These are phyloP conservation scores for Batkoa obscura DNA, from an alignment of 371 early-diverging fungal genomes.

Conservation along the genomic window DNA sequence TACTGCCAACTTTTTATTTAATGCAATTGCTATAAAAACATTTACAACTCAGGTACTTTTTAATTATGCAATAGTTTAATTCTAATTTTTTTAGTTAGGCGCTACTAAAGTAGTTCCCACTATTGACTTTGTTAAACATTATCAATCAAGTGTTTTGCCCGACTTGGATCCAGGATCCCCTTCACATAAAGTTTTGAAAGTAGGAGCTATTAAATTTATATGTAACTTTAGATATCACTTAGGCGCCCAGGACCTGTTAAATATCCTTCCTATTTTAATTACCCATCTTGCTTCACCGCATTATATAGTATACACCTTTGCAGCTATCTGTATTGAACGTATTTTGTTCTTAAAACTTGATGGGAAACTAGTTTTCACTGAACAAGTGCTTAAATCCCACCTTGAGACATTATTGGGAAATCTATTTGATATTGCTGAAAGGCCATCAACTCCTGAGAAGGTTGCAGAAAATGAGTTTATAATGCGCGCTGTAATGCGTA, in stretches of 20 bases:
- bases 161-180: conserved; percentile 57
- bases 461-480: conserved; percentile 89
- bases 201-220: conserved; percentile 82
- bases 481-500: conserved; percentile 24
- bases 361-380: conserved; percentile 27
- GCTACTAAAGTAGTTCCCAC: conserved; percentile 57
- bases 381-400: conserved; percentile 45
- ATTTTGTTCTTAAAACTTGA: conserved; percentile 61
- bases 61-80: too few species aligned
- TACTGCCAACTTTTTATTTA: conserved; percentile 77
- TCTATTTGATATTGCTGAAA: conserved; percentile 55
- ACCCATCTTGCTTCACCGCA: conserved; percentile 57
- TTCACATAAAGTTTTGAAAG: conserved; percentile 72
- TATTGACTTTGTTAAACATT: conserved; percentile 67
- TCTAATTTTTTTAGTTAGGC: conserved; percentile 29
- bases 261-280: conserved; percentile 60
- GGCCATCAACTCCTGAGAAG: conserved; percentile 45
- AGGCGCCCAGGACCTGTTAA: conserved; percentile 35
- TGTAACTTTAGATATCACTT: conserved; percentile 81
- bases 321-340: conserved; percentile 79
- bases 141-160: conserved; percentile 54
- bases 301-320: conserved; percentile 79
- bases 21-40: conserved; percentile 59
- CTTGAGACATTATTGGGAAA: conserved; percentile 43
- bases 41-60: conserved; percentile 25